phyloP scores from a whole-genome alignment of 371 early-diverging fungal genomes.

The Mortierella sp. region DNA sequence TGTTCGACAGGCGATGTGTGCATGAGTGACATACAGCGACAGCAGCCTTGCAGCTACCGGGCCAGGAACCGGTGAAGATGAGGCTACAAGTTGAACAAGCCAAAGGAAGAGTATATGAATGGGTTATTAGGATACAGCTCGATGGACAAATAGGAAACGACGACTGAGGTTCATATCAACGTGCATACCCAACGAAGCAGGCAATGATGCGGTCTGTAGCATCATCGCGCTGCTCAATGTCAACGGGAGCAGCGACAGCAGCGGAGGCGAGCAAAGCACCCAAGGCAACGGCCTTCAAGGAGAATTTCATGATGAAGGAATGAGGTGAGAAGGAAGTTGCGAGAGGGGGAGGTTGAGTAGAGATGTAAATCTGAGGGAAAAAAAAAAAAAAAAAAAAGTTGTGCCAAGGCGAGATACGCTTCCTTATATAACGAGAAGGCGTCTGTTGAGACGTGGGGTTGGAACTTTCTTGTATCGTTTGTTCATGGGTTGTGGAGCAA shows the following conservation, averaged over 20 bases:
- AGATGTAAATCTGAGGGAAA: constrained; percentile 23
- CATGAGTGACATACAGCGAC: constrained; percentile 18
- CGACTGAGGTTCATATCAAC: background rate
- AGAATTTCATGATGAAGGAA: constrained; percentile 34
- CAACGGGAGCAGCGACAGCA: constrained; percentile 26
- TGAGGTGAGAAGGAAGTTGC: background rate
- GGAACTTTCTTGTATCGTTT: constrained; percentile 12
- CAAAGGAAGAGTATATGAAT: background rate
- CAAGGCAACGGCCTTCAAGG: constrained; percentile 36
- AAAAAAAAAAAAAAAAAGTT: constrained; percentile 12
- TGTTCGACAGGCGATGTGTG: background rate
- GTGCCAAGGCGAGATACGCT: background rate
- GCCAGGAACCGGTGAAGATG: constrained; percentile 47
- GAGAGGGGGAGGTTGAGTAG: background rate
- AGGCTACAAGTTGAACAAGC: constrained; percentile 17
- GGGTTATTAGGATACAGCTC: too few species aligned
- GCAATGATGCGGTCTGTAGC: constrained; percentile 31
- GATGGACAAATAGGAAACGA: too few species aligned
- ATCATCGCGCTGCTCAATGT: constrained; percentile 36
- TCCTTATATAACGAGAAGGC: background rate
- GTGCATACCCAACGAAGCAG: constrained; percentile 41
- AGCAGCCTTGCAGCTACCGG: constrained; percentile 47
- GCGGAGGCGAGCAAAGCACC: constrained; percentile 26
- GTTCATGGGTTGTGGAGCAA: background rate
- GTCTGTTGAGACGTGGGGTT: constrained; percentile 2